A percentile compares a stretch with the other conserved stretches of the same genome.
Conservation (phyloP, 2,329 filamentous ascomycete genomes). For the Trichoderma atroviride region DNA sequence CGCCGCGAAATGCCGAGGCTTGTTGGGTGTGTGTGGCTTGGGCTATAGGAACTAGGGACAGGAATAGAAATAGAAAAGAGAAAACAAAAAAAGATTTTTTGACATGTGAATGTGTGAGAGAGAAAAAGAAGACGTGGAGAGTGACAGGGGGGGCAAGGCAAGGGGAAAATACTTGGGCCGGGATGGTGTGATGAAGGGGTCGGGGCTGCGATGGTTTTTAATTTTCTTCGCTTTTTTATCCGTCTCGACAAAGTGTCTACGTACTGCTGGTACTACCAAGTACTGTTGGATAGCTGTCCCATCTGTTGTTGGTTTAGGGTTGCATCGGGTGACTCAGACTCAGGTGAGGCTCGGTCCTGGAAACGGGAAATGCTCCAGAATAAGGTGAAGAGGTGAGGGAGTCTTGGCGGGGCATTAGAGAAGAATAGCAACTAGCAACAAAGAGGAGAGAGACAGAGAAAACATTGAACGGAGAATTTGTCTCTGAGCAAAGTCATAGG, state of each 20-base stretch:
- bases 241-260: neutral
- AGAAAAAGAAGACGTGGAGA: neutral
- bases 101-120: constrained; percentile 12
- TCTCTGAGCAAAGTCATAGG: neutral
- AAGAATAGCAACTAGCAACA: neutral
- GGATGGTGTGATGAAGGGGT: neutral
- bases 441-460: neutral
- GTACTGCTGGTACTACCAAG: neutral
- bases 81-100: neutral
- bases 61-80: neutral
- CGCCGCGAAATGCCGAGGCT: constrained; percentile 14
- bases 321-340: neutral
- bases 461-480: neutral
- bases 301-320: neutral
- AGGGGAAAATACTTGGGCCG: neutral
- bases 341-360: neutral
- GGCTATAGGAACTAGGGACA: neutral
- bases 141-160: neutral
- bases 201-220: neutral
- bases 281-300: neutral
- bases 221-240: neutral
- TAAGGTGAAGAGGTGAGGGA: neutral
- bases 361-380: neutral
- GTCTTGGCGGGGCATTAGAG: neutral
- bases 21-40: neutral